Conservation (phyloP, 2,329 filamentous ascomycete species). For the Pyrenochaeta sp. region DNA sequence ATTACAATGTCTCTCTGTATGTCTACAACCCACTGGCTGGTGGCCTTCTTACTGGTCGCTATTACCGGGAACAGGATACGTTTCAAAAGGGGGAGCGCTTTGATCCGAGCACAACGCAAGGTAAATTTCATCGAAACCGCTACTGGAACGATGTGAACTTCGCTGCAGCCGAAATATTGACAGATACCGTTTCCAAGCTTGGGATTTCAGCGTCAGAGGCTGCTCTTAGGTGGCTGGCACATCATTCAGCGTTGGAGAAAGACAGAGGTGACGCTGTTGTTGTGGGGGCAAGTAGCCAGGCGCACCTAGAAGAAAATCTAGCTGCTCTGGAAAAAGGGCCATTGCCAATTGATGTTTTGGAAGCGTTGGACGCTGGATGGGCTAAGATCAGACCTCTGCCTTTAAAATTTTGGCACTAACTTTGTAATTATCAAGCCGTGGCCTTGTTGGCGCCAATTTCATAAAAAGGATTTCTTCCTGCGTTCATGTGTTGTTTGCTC, state of each 20-base stretch:
- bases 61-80: slow-evolving; percentile 53
- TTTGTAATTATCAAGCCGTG: too few relatives aligned
- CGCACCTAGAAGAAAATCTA: slow-evolving; percentile 65
- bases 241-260: slow-evolving; percentile 61
- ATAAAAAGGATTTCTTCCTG: too few relatives aligned
- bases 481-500: too few relatives aligned
- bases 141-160: slow-evolving; percentile 57
- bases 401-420: too few relatives aligned
- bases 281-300: slow-evolving; percentile 64
- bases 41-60: slow-evolving; percentile 25
- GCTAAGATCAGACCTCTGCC: too few relatives aligned
- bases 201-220: slow-evolving; percentile 53
- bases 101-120: slow-evolving; percentile 51
- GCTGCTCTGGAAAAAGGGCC: slow-evolving; percentile 69
- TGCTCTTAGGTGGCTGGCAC: slow-evolving; percentile 55
- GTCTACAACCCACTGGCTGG: slow-evolving; percentile 29
- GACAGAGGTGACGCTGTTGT: slow-evolving; percentile 65
- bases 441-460: too few relatives aligned
- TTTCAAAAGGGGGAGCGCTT: slow-evolving; percentile 56
- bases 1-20: slow-evolving; percentile 26
- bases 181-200: slow-evolving; percentile 46
- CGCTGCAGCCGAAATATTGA: slow-evolving; percentile 53
- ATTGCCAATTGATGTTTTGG: too few relatives aligned
- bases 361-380: too few relatives aligned
- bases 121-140: slow-evolving; percentile 47